Conservation (phyloP, 2,329 filamentous ascomycete genomes). For the Pseudocercospora fijiensis region DNA sequence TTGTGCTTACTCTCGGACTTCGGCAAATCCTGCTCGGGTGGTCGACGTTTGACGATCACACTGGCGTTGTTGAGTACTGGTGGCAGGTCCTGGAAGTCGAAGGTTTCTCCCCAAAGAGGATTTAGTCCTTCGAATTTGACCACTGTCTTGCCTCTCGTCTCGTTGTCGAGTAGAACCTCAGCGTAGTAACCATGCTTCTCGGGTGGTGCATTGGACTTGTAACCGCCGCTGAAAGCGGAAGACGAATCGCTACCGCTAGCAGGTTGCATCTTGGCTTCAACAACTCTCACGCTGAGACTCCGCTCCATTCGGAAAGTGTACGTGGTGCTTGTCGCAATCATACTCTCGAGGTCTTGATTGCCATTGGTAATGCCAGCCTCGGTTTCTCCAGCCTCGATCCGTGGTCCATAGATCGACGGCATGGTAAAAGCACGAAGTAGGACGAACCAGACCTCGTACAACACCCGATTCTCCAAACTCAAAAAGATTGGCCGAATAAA, state of each 20-base stretch:
- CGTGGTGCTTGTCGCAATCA: constrained; percentile 41
- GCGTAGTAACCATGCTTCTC: constrained; percentile 68
- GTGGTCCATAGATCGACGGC: constrained; percentile 77
- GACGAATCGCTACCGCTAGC: constrained; percentile 30
- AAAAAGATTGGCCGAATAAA: constrained; percentile 87
- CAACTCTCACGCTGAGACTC: constrained; percentile 58
- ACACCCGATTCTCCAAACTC: constrained; percentile 76
- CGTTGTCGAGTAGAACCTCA: constrained; percentile 76
- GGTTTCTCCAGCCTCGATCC: constrained; percentile 30
- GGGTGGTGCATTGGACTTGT: constrained; percentile 20
- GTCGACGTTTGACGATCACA: constrained; percentile 66
- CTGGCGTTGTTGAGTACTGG: constrained; percentile 67
- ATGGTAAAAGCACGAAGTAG: constrained; percentile 86
- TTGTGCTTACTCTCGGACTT: constrained; percentile 40
- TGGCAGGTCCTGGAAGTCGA: constrained; percentile 73
- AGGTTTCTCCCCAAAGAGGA: constrained; percentile 81
- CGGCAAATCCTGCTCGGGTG: constrained; percentile 37
- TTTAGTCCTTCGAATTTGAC: constrained; percentile 69
- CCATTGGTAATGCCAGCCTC: constrained; percentile 21
- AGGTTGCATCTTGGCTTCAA: constrained; percentile 59
- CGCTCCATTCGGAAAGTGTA: constrained; percentile 69
- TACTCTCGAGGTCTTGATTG: constrained; percentile 27
- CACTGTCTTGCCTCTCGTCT: constrained; percentile 72
- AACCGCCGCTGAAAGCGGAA: constrained; percentile 29
- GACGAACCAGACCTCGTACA: constrained; percentile 98